Conservation (phyloP, 257 asterid genomes). For the Datura wrightii region DNA sequence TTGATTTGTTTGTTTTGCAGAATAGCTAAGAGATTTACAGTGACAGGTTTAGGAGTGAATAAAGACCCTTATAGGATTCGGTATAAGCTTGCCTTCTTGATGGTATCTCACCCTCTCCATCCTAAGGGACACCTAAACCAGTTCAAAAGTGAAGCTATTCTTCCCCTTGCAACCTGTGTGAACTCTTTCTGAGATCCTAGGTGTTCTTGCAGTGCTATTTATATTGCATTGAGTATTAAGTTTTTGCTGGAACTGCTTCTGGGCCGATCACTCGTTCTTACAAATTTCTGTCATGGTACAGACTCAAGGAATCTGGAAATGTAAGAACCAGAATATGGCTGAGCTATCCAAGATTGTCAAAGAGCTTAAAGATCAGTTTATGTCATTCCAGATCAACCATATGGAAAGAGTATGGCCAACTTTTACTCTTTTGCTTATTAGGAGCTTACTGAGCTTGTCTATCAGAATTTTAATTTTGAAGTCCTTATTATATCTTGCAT, state of each 20-base stretch:
- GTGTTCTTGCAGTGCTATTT: background rate
- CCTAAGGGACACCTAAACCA: background rate
- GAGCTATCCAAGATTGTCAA: constrained; percentile 89
- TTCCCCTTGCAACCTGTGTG: constrained; percentile 2
- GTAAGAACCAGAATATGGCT: constrained; percentile 89
- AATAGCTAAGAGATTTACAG: background rate
- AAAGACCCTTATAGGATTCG: background rate
- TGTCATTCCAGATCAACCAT: constrained; percentile 79
- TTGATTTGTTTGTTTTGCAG: constrained; percentile 11
- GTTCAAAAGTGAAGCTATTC: background rate
- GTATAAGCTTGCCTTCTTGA: constrained; percentile 14
- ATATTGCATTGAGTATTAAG: background rate
- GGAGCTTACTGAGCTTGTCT: constrained; percentile 1
- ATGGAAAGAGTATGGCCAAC: constrained; percentile 69
- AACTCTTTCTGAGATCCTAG: background rate
- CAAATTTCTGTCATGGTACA: constrained; percentile 37
- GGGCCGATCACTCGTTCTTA: background rate
- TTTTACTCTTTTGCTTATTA: constrained; percentile 26
- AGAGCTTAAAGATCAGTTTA: constrained; percentile 83
- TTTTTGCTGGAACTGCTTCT: constrained; percentile 5
- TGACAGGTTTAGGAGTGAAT: background rate
- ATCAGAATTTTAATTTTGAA: background rate
- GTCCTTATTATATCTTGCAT: background rate
- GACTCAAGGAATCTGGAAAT: constrained; percentile 96
- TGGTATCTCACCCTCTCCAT: background rate